A percentile compares a stretch with the other conserved stretches of the same genome.
Conservation (phyloP, 176 grass and related monocot genomes). For the Lolium rigidum region DNA sequence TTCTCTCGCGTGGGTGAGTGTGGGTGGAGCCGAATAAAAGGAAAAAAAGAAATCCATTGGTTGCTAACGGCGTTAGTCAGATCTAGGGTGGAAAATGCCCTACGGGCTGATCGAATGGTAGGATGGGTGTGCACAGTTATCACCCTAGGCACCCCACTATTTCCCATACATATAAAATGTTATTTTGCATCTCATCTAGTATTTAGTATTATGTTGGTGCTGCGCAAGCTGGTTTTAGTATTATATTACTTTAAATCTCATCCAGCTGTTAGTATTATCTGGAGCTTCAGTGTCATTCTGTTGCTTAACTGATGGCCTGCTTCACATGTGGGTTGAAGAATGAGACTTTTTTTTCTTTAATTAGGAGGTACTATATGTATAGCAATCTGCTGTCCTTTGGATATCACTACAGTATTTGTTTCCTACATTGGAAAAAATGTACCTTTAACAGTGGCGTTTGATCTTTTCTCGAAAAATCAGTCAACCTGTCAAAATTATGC, state of each 20-base stretch:
- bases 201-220: constrained; percentile 31
- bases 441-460: constrained; percentile 22
- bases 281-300: constrained; percentile 29
- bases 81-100: no score
- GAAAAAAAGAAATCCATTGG: no score
- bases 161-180: background rate
- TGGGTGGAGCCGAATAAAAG: no score
- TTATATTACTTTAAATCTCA: constrained; percentile 2
- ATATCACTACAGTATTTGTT: background rate
- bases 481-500: constrained; percentile 1
- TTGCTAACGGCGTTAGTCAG: no score
- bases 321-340: background rate
- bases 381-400: constrained; percentile 17
- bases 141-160: no score
- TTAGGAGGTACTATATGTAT: background rate
- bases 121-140: background rate
- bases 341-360: constrained; percentile 11
- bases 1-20: no score
- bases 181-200: constrained; percentile 12
- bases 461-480: background rate
- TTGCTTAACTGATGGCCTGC: constrained; percentile 6
- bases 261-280: constrained; percentile 27
- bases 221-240: background rate
- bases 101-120: no score
- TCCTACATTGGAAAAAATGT: background rate